Evolutionary conservation across 352 stramenopile genomes (phyloP).

Genomic region (Phytophthora cactorum): DNA sequence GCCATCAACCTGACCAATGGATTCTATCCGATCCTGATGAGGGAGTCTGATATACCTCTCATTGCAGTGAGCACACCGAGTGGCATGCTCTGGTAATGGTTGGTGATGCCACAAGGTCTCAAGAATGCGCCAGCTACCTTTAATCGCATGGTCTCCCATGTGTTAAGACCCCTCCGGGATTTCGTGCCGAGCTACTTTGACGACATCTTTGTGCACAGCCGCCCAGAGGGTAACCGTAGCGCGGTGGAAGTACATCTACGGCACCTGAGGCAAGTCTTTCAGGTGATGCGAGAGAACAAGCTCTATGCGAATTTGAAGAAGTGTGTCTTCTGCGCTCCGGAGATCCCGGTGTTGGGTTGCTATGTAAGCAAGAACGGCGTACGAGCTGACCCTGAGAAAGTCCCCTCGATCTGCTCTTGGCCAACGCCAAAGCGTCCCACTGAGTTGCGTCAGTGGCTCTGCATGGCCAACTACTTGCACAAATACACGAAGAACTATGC

Average conservation of each 20-base stretch:
- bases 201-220: conserved; percentile 36
- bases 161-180: conserved; percentile 8
- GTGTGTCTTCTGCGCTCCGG: conserved; percentile 10
- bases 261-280: conserved; percentile 3
- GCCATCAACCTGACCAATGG: no score
- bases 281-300: no score
- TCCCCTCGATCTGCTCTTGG: no score
- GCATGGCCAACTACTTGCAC: no score
- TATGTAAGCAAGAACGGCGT: background rate
- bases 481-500: background rate
- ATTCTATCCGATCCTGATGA: no score
- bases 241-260: conserved; percentile 19
- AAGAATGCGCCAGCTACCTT: background rate
- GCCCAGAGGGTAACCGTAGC: background rate
- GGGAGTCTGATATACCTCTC: no score
- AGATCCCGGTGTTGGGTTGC: conserved; percentile 1
- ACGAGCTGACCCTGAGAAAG: no score
- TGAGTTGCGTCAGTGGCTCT: no score
- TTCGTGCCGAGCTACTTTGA: conserved; percentile 38
- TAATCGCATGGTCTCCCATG: conserved; percentile 17
- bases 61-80: no score
- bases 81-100: no score
- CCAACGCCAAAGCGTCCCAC: conserved; percentile 12
- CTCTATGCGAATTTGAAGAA: no score
- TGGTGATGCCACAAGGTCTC: no score